Conservation (phyloP, 495 filamentous ascomycete species). For the Trichoderma gamsii region DNA sequence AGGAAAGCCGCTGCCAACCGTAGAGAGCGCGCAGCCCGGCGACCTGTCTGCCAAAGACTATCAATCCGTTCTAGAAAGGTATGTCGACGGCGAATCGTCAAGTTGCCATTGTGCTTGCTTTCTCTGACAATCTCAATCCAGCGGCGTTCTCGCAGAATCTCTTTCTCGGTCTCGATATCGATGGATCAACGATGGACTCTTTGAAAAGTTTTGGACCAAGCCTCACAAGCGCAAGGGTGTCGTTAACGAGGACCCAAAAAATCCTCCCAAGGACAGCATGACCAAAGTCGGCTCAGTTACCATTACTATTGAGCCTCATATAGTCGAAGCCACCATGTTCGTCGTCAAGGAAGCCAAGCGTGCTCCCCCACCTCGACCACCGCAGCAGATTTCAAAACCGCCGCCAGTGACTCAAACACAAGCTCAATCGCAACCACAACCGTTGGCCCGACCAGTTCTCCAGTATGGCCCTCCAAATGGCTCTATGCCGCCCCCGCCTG, state of each 20-base stretch:
- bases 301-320: slow-evolving; percentile 83
- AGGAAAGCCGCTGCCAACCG: slow-evolving; percentile 66
- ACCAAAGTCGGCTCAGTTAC: slow-evolving; percentile 70
- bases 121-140: slow-evolving; percentile 28
- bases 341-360: slow-evolving; percentile 66
- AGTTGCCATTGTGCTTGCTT: background rate
- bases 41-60: slow-evolving; percentile 62
- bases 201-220: slow-evolving; percentile 92
- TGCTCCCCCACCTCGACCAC: slow-evolving; percentile 21
- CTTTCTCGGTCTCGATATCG: slow-evolving; percentile 76
- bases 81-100: slow-evolving; percentile 27
- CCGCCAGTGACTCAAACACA: slow-evolving; percentile 8
- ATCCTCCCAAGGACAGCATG: slow-evolving; percentile 85
- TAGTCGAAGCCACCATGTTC: slow-evolving; percentile 81
- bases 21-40: slow-evolving; percentile 60
- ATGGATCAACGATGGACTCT: slow-evolving; percentile 84
- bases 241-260: slow-evolving; percentile 60
- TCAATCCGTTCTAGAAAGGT: slow-evolving; percentile 79
- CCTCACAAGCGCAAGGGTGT: slow-evolving; percentile 74
- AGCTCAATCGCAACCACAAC: slow-evolving; percentile 6
- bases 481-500: slow-evolving; percentile 47
- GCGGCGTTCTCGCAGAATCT: slow-evolving; percentile 77
- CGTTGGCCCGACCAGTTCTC: slow-evolving; percentile 50
- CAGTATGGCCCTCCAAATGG: slow-evolving; percentile 64
- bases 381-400: slow-evolving; percentile 23